Percentiles rank a stretch among this genome's conserved stretches.
These are phyloP conservation scores for Adansonia gregorii DNA, from an alignment of 441 rosid species.

Conservation along the genomic window DNA sequence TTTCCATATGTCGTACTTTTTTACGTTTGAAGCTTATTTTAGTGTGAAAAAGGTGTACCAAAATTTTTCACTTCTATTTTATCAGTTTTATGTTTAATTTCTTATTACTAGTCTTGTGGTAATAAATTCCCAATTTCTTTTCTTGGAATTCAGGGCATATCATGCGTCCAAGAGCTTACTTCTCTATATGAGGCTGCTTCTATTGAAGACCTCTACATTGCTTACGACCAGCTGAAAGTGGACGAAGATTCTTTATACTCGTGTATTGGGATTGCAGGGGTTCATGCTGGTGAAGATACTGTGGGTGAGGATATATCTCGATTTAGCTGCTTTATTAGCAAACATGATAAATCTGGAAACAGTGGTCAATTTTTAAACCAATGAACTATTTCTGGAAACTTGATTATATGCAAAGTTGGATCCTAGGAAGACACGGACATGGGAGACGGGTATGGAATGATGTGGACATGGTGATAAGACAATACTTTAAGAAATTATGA, in stretches of 20 bases:
- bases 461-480: background rate
- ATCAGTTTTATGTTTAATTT: constrained; percentile 1
- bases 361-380: background rate
- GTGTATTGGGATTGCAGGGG: constrained; percentile 92
- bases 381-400: constrained; percentile 9
- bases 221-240: constrained; percentile 84
- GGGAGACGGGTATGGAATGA: background rate
- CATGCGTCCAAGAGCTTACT: constrained; percentile 91
- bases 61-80: background rate
- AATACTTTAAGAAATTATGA: background rate
- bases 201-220: constrained; percentile 84
- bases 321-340: constrained; percentile 6
- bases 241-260: constrained; percentile 86
- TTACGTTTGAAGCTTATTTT: constrained; percentile 14
- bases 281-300: constrained; percentile 73
- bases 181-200: constrained; percentile 86
- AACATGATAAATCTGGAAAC: constrained; percentile 19
- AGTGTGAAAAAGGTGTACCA: background rate
- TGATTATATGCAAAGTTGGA: constrained; percentile 6
- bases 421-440: background rate
- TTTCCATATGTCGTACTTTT: background rate
- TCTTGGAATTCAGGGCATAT: constrained; percentile 64
- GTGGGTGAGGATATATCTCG: constrained; percentile 46
- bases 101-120: constrained; percentile 1
- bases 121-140: constrained; percentile 20